Conservation (phyloP, 805 yeast genomes). For the Zygotorulaspora sp. region DNA sequence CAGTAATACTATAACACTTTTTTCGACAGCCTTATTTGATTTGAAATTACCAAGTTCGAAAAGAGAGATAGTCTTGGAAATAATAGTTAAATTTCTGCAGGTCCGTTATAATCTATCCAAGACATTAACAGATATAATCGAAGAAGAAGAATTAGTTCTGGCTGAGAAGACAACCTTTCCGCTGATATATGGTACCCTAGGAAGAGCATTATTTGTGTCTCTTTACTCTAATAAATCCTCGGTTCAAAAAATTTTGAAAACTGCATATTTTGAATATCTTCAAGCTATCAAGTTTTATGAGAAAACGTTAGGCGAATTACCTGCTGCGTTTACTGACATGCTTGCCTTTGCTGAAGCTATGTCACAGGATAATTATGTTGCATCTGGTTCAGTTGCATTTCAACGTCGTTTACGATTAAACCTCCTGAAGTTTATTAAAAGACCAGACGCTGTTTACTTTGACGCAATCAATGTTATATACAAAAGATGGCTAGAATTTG, state of each 20-base stretch:
- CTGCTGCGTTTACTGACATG: conserved; percentile 30
- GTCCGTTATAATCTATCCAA: conserved; percentile 33
- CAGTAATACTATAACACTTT: conserved; percentile 36
- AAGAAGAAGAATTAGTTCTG: conserved; percentile 20
- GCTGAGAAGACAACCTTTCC: conserved; percentile 33
- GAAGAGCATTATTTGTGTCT: conserved; percentile 48
- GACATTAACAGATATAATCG: conserved; percentile 25
- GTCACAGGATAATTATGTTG: conserved; percentile 49
- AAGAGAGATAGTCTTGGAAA: conserved; percentile 37
- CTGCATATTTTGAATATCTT: conserved; percentile 35
- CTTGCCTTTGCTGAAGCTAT: conserved; percentile 41
- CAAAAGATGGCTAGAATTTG: conserved; percentile 30
- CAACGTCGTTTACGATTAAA: conserved; percentile 59
- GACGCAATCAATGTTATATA: conserved; percentile 37
- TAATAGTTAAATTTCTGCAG: conserved; percentile 40
- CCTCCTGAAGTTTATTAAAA: conserved; percentile 25
- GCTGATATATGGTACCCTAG: conserved; percentile 40
- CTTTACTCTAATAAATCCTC: conserved; percentile 50
- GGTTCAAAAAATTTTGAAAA: conserved; percentile 45
- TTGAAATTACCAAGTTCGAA: conserved; percentile 28
- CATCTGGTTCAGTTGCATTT: conserved; percentile 63
- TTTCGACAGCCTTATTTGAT: conserved; percentile 37
- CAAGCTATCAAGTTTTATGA: conserved; percentile 28
- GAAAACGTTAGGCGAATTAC: conserved; percentile 22
- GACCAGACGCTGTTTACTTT: conserved; percentile 27